Conservation (phyloP, 106 monocot species). For the Acorus calamus region DNA sequence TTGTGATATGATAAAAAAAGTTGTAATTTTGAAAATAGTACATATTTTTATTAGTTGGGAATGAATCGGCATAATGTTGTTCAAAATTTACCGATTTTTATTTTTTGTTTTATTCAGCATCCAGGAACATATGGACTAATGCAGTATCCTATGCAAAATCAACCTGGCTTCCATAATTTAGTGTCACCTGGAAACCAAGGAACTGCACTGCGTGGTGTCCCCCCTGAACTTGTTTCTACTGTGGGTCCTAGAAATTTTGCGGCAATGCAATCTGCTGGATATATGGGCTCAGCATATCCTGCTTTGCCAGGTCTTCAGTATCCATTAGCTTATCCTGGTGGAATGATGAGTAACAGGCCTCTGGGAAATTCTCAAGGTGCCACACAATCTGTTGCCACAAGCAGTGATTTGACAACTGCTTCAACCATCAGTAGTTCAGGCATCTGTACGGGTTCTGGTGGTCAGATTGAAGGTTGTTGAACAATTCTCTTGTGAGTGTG, state of each 20-base stretch:
- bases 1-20: too few species aligned
- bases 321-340: slow-evolving; percentile 45
- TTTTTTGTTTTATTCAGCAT: slow-evolving; percentile 22
- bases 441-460: slow-evolving; percentile 27
- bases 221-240: slow-evolving; percentile 31
- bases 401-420: slow-evolving; percentile 20
- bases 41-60: too few species aligned
- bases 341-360: slow-evolving; percentile 29
- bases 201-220: slow-evolving; percentile 44
- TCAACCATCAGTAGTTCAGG: slow-evolving; percentile 4
- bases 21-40: too few species aligned
- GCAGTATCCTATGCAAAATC: slow-evolving; percentile 93
- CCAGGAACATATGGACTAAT: slow-evolving; percentile 70
- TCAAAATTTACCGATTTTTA: not conserved
- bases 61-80: too few species aligned
- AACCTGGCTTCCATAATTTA: slow-evolving; percentile 55
- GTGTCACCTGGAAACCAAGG: slow-evolving; percentile 48
- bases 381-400: slow-evolving; percentile 20
- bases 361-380: slow-evolving; percentile 39
- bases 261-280: slow-evolving; percentile 54
- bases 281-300: slow-evolving; percentile 53
- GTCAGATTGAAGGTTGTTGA: slow-evolving; percentile 72
- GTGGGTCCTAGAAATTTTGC: slow-evolving; percentile 42
- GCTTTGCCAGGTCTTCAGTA: slow-evolving; percentile 66
- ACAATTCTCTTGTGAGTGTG: not conserved